Percentiles rank a stretch among this genome's conserved stretches.
Evolutionary conservation across 192 early-diverging fungal genomes (phyloP).

Genomic region (Glomus cerebriforme): DNA sequence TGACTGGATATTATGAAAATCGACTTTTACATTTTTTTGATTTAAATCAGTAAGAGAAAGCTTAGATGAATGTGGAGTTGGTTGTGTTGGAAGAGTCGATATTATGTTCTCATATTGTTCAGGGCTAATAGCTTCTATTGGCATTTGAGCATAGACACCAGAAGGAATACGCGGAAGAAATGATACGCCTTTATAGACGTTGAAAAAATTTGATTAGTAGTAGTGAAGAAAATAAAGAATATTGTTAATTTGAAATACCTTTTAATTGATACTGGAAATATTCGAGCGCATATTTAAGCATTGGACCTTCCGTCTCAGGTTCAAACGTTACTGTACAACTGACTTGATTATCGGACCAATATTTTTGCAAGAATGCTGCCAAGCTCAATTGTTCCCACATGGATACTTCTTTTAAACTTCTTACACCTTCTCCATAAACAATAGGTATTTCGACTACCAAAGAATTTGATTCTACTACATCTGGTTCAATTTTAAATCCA

Average conservation of each 20-base stretch:
- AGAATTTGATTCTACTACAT: slow-evolving; percentile 41
- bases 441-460: slow-evolving; percentile 50
- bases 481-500: slow-evolving; percentile 46
- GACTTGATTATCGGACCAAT: slow-evolving; percentile 55
- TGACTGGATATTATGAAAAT: slow-evolving; percentile 2
- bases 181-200: slow-evolving; percentile 32
- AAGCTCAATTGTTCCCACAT: slow-evolving; percentile 55
- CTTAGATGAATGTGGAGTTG: neutral
- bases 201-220: neutral
- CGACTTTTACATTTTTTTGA: neutral
- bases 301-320: slow-evolving; percentile 34
- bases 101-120: slow-evolving; percentile 39
- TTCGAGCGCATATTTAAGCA: slow-evolving; percentile 40
- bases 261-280: slow-evolving; percentile 56
- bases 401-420: slow-evolving; percentile 39
- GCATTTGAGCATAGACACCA: slow-evolving; percentile 52
- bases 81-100: slow-evolving; percentile 10
- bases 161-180: slow-evolving; percentile 43
- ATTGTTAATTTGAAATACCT: slow-evolving; percentile 14
- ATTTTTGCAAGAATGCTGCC: slow-evolving; percentile 48
- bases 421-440: slow-evolving; percentile 47
- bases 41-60: neutral
- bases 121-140: slow-evolving; percentile 48
- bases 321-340: slow-evolving; percentile 54
- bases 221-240: neutral